Evolutionary conservation across 1,284 basidiomycete species (phyloP).

Genomic region (Inonotus obliquus): DNA sequence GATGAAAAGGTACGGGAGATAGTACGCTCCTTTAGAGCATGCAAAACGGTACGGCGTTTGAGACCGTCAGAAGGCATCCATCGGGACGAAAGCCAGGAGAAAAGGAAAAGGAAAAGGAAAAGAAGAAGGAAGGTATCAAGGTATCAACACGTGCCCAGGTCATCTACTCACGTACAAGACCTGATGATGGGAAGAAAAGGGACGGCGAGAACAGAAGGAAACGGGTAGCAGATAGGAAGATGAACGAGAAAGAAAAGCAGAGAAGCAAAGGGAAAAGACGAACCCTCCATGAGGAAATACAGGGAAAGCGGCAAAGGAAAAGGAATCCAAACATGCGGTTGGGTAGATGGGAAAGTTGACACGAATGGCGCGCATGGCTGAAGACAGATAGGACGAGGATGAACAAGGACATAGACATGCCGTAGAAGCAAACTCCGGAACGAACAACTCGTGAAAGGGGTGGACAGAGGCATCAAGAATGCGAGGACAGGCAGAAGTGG

Average conservation of each 20-base stretch:
- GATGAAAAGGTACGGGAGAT: background rate
- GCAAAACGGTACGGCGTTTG: too few species aligned
- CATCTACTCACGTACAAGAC: background rate
- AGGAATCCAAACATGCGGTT: background rate
- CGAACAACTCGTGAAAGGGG: too few species aligned
- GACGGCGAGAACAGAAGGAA: conserved; percentile 8
- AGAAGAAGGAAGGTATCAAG: conserved; percentile 8
- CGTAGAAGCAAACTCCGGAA: too few species aligned
- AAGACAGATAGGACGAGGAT: background rate
- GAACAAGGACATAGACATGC: conserved; percentile 6
- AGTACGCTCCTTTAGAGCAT: too few species aligned
- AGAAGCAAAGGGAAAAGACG: conserved; percentile 12
- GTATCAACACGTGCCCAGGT: conserved; percentile 7
- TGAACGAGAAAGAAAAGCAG: background rate
- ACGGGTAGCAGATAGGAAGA: background rate
- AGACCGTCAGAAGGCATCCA: background rate
- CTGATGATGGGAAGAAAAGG: conserved; percentile 2
- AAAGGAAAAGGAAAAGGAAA: background rate
- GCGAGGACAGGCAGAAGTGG: background rate
- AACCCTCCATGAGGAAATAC: conserved; percentile 17
- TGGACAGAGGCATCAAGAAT: too few species aligned
- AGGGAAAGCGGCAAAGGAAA: conserved; percentile 14
- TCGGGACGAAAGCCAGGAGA: background rate
- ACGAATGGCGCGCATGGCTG: too few species aligned
- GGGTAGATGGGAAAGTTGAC: background rate